These are phyloP conservation scores for Metschnikowia arizonensis DNA, from an alignment of 805 yeast genomes.

Conservation along the genomic window DNA sequence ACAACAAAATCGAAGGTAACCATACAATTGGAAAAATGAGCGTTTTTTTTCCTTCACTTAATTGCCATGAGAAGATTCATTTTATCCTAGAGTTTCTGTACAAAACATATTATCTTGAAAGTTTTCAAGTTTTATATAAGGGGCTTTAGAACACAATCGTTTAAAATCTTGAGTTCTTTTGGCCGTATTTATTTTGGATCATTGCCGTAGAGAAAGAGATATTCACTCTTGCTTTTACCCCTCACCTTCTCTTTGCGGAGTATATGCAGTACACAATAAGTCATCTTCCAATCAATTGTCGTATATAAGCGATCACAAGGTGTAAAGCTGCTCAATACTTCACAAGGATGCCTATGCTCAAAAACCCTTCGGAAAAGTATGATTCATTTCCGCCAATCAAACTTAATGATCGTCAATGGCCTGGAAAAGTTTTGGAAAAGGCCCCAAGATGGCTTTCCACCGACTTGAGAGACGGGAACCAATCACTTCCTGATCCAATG, in stretches of 20 bases:
- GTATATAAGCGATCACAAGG: not conserved
- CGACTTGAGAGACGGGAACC: conserved; percentile 81
- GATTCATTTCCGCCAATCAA: conserved; percentile 51
- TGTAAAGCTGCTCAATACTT: not conserved
- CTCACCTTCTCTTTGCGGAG: conserved; percentile 3
- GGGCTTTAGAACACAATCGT: not conserved
- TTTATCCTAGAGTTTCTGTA: not conserved
- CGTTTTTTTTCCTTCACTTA: no score
- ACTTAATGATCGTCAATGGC: conserved; percentile 69
- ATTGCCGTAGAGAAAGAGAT: not conserved
- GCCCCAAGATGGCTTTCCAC: conserved; percentile 84
- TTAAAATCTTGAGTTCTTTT: not conserved
- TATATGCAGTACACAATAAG: conserved; percentile 1
- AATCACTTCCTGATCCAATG: conserved; percentile 84
- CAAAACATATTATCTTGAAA: not conserved
- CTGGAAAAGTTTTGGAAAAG: conserved; percentile 49
- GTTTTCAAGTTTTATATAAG: not conserved
- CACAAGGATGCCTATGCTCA: conserved; percentile 27
- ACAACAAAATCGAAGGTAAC: not conserved
- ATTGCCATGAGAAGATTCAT: not conserved
- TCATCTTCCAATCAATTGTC: not conserved
- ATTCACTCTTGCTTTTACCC: not conserved
- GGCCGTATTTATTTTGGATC: not conserved
- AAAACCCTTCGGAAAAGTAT: conserved; percentile 64
- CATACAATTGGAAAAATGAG: not conserved